Percentiles rank a stretch among this genome's conserved stretches.
Conservation (phyloP, 768 basidiomycete genomes). For the Trametes elegans region DNA sequence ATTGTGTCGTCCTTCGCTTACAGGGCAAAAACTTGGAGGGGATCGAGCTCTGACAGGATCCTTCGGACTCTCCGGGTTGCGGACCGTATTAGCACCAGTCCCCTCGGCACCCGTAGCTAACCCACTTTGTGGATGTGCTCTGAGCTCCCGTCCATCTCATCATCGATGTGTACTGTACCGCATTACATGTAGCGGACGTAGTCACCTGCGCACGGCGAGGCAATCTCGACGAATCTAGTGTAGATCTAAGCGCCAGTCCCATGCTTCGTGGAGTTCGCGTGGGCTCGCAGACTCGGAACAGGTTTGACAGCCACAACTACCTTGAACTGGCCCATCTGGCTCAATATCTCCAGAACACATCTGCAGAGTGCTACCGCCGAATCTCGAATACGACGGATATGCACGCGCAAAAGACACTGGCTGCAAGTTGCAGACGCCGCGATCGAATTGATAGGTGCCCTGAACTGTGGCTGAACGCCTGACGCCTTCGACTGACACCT, state of each 20-base stretch:
- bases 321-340: background rate
- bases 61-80: too few species aligned
- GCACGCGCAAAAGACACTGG: background rate
- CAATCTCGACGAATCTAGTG: background rate
- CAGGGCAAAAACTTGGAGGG: constrained; percentile 86
- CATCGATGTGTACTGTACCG: too few species aligned
- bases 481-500: background rate
- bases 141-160: too few species aligned
- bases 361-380: background rate
- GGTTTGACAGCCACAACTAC: too few species aligned
- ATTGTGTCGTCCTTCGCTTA: background rate
- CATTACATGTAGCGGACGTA: too few species aligned
- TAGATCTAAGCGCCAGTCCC: background rate
- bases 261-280: background rate
- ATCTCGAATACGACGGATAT: background rate
- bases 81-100: too few species aligned
- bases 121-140: too few species aligned
- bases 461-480: constrained; percentile 5
- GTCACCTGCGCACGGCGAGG: too few species aligned
- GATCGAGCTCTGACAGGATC: constrained; percentile 69
- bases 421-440: background rate
- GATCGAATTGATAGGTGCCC: constrained; percentile 10
- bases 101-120: too few species aligned
- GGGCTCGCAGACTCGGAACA: too few species aligned
- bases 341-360: background rate